phyloP scores from a whole-genome alignment of 1,284 basidiomycete genomes.

The Pseudozyma pruni region DNA sequence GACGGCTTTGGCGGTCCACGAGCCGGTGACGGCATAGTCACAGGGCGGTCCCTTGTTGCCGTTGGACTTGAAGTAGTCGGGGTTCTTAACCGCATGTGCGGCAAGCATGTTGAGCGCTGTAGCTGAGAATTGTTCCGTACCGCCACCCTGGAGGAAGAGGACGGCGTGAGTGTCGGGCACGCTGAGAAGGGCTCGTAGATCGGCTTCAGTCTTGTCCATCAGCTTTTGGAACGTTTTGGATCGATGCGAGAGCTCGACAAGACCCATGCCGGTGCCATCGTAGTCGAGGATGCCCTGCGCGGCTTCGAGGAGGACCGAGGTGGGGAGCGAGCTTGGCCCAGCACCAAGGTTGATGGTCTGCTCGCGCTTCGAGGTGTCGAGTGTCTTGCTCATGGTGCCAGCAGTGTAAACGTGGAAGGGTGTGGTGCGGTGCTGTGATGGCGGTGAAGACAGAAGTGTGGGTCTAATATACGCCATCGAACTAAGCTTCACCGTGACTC shows the following conservation, averaged over 20 bases:
- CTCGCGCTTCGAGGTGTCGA: conserved; percentile 48
- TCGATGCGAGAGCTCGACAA: conserved; percentile 66
- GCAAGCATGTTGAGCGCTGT: conserved; percentile 65
- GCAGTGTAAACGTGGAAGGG: neutral
- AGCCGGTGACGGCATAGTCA: conserved; percentile 65
- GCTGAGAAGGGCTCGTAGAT: conserved; percentile 57
- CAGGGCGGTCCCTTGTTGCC: conserved; percentile 53
- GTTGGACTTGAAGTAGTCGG: conserved; percentile 50
- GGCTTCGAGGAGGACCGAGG: conserved; percentile 62
- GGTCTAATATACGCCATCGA: no score
- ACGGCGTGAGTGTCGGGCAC: conserved; percentile 62
- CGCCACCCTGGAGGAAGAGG: conserved; percentile 65
- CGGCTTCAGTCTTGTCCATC: conserved; percentile 61
- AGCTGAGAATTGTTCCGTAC: conserved; percentile 66
- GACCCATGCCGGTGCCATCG: conserved; percentile 62
- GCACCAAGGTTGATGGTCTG: conserved; percentile 66
- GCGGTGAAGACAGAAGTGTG: neutral
- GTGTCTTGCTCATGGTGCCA: conserved; percentile 27
- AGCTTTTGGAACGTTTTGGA: conserved; percentile 61
- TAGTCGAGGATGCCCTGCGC: conserved; percentile 64
- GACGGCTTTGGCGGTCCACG: conserved; percentile 63
- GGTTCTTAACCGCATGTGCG: conserved; percentile 57
- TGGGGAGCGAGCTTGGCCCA: conserved; percentile 64
- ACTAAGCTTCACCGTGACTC: conserved; percentile 12
- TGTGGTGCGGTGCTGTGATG: neutral